A percentile compares a stretch with the other conserved stretches of the same genome.
These are phyloP conservation scores for Hygrocybe punicea DNA, from an alignment of 768 basidiomycete genomes.

Conservation along the genomic window DNA sequence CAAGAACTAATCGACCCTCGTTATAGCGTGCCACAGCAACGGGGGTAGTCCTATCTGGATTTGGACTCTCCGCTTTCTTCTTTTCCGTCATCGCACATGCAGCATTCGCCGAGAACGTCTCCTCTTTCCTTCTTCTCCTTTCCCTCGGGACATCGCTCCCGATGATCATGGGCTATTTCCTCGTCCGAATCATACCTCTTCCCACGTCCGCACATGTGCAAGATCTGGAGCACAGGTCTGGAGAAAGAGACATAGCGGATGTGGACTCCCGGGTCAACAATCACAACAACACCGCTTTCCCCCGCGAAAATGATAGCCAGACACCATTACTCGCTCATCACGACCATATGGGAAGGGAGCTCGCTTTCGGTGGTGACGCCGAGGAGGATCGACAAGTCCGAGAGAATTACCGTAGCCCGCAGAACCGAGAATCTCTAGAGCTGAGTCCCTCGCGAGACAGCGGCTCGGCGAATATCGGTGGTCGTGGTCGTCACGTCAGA, in stretches of 20 bases:
- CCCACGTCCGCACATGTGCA: conserved; percentile 33
- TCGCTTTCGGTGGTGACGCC: background rate
- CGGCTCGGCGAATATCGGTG: background rate
- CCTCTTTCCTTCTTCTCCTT: conserved; percentile 70
- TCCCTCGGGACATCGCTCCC: conserved; percentile 75
- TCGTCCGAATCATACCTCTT: conserved; percentile 67
- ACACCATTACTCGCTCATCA: conserved; percentile 5
- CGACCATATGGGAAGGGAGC: conserved; percentile 1
- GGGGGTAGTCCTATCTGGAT: conserved; percentile 78
- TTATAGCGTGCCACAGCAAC: conserved; percentile 76
- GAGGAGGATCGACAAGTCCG: background rate
- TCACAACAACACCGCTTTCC: no score
- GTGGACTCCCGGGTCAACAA: conserved; percentile 8
- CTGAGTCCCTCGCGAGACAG: background rate
- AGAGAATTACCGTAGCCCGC: background rate
- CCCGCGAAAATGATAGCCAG: conserved; percentile 8
- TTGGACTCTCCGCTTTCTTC: conserved; percentile 87
- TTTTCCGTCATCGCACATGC: conserved; percentile 75
- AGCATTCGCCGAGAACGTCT: conserved; percentile 74
- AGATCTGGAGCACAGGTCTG: conserved; percentile 17
- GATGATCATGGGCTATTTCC: conserved; percentile 74
- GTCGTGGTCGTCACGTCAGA: background rate
- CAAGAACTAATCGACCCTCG: no score
- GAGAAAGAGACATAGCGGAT: conserved; percentile 15
- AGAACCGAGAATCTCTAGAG: background rate